phyloP scores from a whole-genome alignment of 169 alveolate species.

The Miamiensis avidus region DNA sequence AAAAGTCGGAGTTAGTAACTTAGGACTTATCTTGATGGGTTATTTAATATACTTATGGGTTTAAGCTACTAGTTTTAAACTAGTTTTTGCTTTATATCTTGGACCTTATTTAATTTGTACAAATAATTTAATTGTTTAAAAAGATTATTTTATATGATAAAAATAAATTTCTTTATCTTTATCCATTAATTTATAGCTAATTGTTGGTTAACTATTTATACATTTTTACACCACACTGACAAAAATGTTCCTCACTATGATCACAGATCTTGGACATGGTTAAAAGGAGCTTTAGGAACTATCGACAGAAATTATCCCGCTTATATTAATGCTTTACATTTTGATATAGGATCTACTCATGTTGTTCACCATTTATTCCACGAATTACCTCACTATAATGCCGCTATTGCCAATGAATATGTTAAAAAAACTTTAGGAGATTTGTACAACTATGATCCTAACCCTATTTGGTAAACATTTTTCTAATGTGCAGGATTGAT shows the following conservation, averaged over 20 bases:
- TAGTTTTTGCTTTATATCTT: slow-evolving; percentile 43
- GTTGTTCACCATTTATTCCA: slow-evolving; percentile 68
- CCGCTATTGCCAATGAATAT: slow-evolving; percentile 63
- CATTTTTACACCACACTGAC: slow-evolving; percentile 60
- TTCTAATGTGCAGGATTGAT: slow-evolving; percentile 31
- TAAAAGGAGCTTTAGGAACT: slow-evolving; percentile 65
- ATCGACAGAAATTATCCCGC: slow-evolving; percentile 65
- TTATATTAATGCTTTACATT: slow-evolving; percentile 49
- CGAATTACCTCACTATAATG: slow-evolving; percentile 51
- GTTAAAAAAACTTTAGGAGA: slow-evolving; percentile 45
- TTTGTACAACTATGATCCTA: slow-evolving; percentile 50
- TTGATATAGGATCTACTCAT: slow-evolving; percentile 66
- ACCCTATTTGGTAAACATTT: slow-evolving; percentile 40
- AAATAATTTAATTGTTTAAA: no score
- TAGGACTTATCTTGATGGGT: slow-evolving; percentile 34
- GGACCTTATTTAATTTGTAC: slow-evolving; percentile 46
- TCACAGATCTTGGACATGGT: slow-evolving; percentile 62
- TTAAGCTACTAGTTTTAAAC: slow-evolving; percentile 21
- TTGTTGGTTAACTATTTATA: slow-evolving; percentile 49
- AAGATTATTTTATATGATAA: no score
- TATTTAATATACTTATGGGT: slow-evolving; percentile 41
- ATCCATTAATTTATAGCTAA: slow-evolving; percentile 23
- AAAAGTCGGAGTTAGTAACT: slow-evolving; percentile 42
- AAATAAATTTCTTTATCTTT: no score
- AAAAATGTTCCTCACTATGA: slow-evolving; percentile 62